Base-by-base conservation (phyloP, 2,329 filamentous ascomycete genomes). In the Nemania bipapillata region DNA sequence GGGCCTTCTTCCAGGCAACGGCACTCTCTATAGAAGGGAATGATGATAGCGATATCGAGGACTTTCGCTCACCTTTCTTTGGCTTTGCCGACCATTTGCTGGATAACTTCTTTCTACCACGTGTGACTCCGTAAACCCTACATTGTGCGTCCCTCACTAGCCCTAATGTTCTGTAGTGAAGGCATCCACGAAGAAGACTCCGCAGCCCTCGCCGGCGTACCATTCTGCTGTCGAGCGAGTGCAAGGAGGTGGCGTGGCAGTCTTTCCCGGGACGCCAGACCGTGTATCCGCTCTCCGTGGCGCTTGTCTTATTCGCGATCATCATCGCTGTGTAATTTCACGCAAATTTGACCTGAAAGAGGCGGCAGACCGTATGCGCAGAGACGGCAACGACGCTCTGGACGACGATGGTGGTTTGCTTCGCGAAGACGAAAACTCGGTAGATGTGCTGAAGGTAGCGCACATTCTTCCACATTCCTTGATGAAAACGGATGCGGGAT, bases 311-410 rank as follows among this genome's bases (percentile, higher is more conserved):
- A 28, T 72, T 28, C 76, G 75, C 24, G 76, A 79, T 60, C 75
- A 72, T 26, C 70, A 77, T 62, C 76, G 75, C 53, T 78, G 75
- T 55, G 75, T 78, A 1, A 67, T 79, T 37, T 69, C 74, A 15
- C 73, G 72, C 3, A 60, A 47, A 12, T 79, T 77, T 35, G 71
- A 74, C 45, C 8, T 11, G 0, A 4, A 3, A 0, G 72, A 76
- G 66, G 70, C 62, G 2, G 7, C 0, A 2, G 22, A 17, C 11
- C 74, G 76, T 26, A 54, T 52, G 28, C 20, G 28, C 35, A 24
- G 65, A 35, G 45, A 65, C 49, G 71, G 71, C 40, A 30, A 72
- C 49, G 37, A 61, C 6, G 74, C 73, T 35, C 63, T 40, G 62
- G 77, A 78, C 62, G 74, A 77, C 50, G 73, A 77, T 56, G 76